phyloP scores from a whole-genome alignment of 352 stramenopile genomes.

The Phytopythium montanum region DNA sequence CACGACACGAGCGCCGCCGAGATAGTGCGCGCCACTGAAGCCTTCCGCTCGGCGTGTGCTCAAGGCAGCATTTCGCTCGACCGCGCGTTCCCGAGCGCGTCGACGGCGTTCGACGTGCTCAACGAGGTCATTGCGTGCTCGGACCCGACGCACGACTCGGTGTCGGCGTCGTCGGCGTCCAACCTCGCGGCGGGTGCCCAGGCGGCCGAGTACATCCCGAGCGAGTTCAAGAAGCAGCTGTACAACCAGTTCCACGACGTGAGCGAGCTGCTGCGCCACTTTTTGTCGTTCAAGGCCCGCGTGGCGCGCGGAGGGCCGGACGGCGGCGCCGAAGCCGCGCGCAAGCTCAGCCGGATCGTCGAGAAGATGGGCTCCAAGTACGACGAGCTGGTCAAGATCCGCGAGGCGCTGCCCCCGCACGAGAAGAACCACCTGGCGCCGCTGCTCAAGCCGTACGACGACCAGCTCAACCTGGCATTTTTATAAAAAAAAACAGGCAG shows the following conservation, averaged over 20 bases:
- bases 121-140: constrained; percentile 63
- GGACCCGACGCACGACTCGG: constrained; percentile 47
- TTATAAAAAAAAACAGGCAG: constrained; percentile 37
- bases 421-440: constrained; percentile 81
- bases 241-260: constrained; percentile 87
- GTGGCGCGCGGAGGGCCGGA: constrained; percentile 44
- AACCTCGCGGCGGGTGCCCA: constrained; percentile 49
- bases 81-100: constrained; percentile 49
- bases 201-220: constrained; percentile 73
- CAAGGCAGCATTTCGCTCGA: constrained; percentile 41
- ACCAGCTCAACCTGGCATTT: constrained; percentile 88
- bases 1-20: constrained; percentile 1
- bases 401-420: constrained; percentile 71
- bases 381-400: constrained; percentile 80
- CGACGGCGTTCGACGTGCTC: constrained; percentile 51
- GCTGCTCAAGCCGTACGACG: constrained; percentile 81
- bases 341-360: constrained; percentile 83
- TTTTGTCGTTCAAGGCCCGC: constrained; percentile 77
- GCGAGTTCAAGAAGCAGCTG: constrained; percentile 85
- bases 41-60: constrained; percentile 42
- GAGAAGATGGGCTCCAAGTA: constrained; percentile 88
- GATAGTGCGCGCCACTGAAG: constrained; percentile 7
- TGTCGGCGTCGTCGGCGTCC: constrained; percentile 44
- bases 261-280: constrained; percentile 79
- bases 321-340: constrained; percentile 45